Evolutionary conservation across 768 basidiomycete species (phyloP).

Genomic region (Suillus occidentalis): DNA sequence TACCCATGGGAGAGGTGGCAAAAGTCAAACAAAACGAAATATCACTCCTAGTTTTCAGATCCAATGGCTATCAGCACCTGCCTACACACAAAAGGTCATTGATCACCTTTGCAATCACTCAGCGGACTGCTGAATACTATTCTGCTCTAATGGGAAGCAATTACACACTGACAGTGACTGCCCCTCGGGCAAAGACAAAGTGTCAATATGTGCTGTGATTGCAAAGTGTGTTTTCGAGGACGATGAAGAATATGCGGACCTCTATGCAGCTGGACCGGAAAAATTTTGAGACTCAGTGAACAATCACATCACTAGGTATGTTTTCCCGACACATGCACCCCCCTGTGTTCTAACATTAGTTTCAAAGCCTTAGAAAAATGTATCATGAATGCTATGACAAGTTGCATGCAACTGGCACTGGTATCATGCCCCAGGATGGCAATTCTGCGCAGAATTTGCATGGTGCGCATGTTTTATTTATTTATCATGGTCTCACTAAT

Average conservation of each 20-base stretch:
- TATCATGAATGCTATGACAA: background rate
- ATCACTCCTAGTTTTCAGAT: too few relatives aligned
- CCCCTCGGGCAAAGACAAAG: constrained; percentile 13
- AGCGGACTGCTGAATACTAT: background rate
- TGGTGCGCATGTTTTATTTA: background rate
- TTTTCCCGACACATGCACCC: background rate
- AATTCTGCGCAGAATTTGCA: background rate
- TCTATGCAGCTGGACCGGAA: background rate
- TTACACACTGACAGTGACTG: constrained; percentile 3
- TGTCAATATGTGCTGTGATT: constrained; percentile 3
- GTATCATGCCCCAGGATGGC: background rate
- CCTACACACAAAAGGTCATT: too few relatives aligned
- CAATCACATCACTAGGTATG: constrained; percentile 6
- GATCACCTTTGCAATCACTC: background rate
- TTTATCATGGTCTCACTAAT: too few relatives aligned
- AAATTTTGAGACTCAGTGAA: constrained; percentile 1
- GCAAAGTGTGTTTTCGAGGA: constrained; percentile 7
- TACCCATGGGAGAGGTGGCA: too few relatives aligned
- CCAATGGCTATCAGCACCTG: too few relatives aligned
- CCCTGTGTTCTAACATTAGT: background rate
- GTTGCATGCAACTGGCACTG: background rate
- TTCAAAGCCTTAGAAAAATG: constrained; percentile 1
- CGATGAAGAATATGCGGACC: background rate
- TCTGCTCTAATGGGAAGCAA: background rate
- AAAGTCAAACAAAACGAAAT: too few relatives aligned